These are phyloP conservation scores for Tillandsia fasciculata DNA, from an alignment of 176 grass and related monocot genomes.

Conservation along the genomic window DNA sequence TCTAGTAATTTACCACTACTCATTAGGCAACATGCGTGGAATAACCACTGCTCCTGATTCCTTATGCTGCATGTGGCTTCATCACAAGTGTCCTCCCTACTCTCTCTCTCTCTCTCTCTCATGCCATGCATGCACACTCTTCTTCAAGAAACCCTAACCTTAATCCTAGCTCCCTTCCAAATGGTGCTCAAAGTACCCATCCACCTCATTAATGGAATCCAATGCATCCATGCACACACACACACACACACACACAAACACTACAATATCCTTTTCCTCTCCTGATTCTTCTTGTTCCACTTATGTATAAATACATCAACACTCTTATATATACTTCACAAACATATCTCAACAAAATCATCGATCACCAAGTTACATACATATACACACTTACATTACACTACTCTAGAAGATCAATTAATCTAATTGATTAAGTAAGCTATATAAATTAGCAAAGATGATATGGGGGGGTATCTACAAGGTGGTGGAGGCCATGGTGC, in stretches of 20 bases:
- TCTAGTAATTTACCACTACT: neutral
- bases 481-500: constrained; percentile 70
- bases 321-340: neutral
- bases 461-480: constrained; percentile 82
- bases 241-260: neutral
- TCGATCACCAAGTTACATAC: no score
- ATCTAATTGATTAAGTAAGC: no score
- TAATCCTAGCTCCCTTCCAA: neutral
- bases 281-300: neutral
- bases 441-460: constrained; percentile 24
- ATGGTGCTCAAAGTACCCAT: neutral
- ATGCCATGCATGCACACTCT: neutral
- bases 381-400: constrained; percentile 2
- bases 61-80: neutral
- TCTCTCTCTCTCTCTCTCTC: neutral
- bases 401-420: neutral
- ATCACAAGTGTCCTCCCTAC: neutral
- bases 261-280: neutral
- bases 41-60: constrained; percentile 3
- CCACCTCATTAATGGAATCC: neutral
- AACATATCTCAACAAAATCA: neutral
- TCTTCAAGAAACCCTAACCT: neutral
- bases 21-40: neutral
- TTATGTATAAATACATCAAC: constrained; percentile 8
- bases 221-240: neutral